These are phyloP conservation scores for Capsicum rhomboideum DNA, from an alignment of 257 asterid genomes.

Conservation along the genomic window DNA sequence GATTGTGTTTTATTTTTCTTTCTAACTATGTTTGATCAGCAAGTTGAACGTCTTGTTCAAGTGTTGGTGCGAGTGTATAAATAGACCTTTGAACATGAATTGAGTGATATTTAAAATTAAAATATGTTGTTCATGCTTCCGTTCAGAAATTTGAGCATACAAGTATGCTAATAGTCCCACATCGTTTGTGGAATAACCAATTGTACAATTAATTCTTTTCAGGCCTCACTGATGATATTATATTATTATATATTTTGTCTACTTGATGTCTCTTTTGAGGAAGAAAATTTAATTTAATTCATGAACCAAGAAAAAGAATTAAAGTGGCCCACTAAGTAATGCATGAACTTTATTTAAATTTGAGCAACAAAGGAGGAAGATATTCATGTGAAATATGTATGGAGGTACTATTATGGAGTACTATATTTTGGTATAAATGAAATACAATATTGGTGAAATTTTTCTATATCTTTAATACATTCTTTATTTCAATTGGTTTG, in stretches of 20 bases:
- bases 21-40: neutral
- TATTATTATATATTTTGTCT: neutral
- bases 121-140: neutral
- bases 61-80: neutral
- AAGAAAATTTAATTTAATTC: neutral
- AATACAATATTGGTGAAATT: neutral
- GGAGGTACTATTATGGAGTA: neutral
- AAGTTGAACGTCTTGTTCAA: neutral
- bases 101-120: neutral
- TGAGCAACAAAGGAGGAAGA: slow-evolving; percentile 1
- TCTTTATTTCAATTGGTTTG: too few species aligned
- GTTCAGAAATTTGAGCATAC: neutral
- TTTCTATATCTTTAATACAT: neutral
- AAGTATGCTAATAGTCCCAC: neutral
- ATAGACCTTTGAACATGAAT: neutral
- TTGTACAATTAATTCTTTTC: too few species aligned
- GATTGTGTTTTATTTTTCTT: neutral
- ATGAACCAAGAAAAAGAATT: neutral
- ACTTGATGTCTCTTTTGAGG: neutral
- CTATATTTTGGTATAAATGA: neutral
- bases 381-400: slow-evolving; percentile 6
- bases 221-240: too few species aligned
- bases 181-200: neutral
- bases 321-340: neutral
- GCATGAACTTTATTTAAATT: neutral